Evolutionary conservation across 2,329 filamentous ascomycete species (phyloP).

Genomic region (Aspergillus novofumigatus): DNA sequence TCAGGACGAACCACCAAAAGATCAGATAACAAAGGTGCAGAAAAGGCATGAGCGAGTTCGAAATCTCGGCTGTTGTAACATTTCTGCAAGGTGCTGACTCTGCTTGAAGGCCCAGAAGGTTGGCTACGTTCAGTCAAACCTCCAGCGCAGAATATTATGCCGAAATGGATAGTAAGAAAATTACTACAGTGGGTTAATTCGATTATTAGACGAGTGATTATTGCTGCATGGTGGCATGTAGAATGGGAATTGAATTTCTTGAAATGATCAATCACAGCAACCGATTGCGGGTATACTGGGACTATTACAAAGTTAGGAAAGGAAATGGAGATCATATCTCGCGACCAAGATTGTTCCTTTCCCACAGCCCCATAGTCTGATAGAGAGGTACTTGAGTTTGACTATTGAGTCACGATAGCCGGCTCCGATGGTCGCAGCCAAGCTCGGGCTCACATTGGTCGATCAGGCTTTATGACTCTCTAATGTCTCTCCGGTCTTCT

Average conservation of each 20-base stretch:
- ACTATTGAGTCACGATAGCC: conserved; percentile 7
- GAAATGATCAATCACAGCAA: neutral
- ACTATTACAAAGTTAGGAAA: neutral
- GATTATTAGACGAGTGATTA: conserved; percentile 2
- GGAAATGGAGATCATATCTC: neutral
- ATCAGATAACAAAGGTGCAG: conserved; percentile 19
- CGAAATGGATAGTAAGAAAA: neutral
- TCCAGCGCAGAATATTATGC: neutral
- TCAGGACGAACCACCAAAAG: conserved; percentile 13
- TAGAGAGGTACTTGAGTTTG: neutral
- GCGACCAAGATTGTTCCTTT: neutral
- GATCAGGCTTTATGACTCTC: conserved; percentile 6
- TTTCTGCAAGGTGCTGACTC: conserved; percentile 1
- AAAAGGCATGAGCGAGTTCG: neutral
- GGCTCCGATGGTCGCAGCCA: conserved; percentile 21
- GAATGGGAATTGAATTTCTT: conserved; percentile 1
- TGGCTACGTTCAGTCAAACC: conserved; percentile 7
- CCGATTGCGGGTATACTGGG: neutral
- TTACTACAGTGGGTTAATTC: conserved; percentile 4
- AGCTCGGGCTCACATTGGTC: neutral
- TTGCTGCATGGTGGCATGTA: conserved; percentile 2
- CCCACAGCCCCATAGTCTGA: neutral
- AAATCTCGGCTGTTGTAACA: neutral
- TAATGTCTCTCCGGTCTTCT: conserved; percentile 7
- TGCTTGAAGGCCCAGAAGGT: neutral